Percentiles rank a stretch among this genome's conserved stretches.
These are phyloP conservation scores for slime mould (Dictyostelium discoideum) DNA, from an alignment of 78 protist genomes.

Conservation along the genomic window DNA sequence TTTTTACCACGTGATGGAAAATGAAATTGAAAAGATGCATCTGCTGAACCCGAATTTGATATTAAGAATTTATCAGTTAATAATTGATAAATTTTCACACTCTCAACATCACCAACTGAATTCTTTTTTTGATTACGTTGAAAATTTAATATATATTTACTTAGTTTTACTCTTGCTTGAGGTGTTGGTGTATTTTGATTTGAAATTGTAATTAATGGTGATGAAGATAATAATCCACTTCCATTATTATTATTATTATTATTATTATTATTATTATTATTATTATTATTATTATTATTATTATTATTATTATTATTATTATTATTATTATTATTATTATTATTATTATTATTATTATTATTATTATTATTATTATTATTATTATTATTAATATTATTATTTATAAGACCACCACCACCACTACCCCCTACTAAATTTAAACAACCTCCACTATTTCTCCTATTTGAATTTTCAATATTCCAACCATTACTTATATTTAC, in stretches of 20 bases:
- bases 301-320: no score
- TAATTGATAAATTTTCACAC: slow-evolving; percentile 30
- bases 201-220: background rate
- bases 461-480: background rate
- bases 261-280: no score
- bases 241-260: background rate
- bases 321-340: no score
- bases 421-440: background rate
- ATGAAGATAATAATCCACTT: background rate
- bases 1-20: background rate
- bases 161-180: background rate
- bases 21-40: slow-evolving; percentile 45
- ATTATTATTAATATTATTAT: no score
- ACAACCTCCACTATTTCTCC: background rate
- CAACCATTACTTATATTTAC: background rate
- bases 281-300: no score
- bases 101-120: background rate
- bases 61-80: slow-evolving; percentile 57
- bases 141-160: slow-evolving; percentile 34
- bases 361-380: no score
- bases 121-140: background rate
- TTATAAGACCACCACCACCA: background rate
- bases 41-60: slow-evolving; percentile 32
- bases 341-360: no score
- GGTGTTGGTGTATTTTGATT: background rate